A percentile compares a stretch with the other conserved stretches of the same genome.
Conservation (phyloP, 2,329 filamentous ascomycete genomes). For the Aspergillus pseudoviridinutans region DNA sequence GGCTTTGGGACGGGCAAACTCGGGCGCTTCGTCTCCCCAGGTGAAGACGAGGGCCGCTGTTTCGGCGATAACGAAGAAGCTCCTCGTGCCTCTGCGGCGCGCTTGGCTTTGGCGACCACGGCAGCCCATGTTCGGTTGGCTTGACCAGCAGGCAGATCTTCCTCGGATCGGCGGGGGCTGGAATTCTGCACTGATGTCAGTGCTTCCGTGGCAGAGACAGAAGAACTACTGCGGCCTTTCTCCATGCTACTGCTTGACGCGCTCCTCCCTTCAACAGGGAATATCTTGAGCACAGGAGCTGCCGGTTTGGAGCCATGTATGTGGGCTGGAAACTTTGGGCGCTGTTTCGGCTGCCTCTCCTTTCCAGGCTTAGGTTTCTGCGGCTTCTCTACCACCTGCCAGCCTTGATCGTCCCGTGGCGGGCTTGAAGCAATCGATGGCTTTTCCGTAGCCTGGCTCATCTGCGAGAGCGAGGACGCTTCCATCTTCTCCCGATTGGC, state of each 20-base stretch:
- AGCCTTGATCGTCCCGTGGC: conserved; percentile 25
- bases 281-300: conserved; percentile 23
- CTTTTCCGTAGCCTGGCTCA: conserved; percentile 28
- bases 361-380: conserved; percentile 12
- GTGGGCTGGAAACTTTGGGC: conserved; percentile 14
- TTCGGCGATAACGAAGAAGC: conserved; percentile 1
- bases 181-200: conserved; percentile 36
- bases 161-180: conserved; percentile 28
- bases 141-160: conserved; percentile 8
- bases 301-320: conserved; percentile 17
- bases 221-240: conserved; percentile 17
- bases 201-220: conserved; percentile 35
- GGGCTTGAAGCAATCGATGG: conserved; percentile 19
- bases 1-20: conserved; percentile 4
- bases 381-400: conserved; percentile 29
- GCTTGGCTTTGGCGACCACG: conserved; percentile 23
- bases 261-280: conserved; percentile 27
- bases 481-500: conserved; percentile 29
- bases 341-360: conserved; percentile 11
- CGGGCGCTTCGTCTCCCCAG: conserved; percentile 11
- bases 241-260: conserved; percentile 22
- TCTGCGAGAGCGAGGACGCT: conserved; percentile 26
- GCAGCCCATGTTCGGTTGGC: conserved; percentile 30
- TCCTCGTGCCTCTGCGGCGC: conserved; percentile 11
- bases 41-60: conserved; percentile 16